Base-by-base conservation (phyloP, 129 eudicot genomes). In the Helichrysum umbraculigerum region DNA sequence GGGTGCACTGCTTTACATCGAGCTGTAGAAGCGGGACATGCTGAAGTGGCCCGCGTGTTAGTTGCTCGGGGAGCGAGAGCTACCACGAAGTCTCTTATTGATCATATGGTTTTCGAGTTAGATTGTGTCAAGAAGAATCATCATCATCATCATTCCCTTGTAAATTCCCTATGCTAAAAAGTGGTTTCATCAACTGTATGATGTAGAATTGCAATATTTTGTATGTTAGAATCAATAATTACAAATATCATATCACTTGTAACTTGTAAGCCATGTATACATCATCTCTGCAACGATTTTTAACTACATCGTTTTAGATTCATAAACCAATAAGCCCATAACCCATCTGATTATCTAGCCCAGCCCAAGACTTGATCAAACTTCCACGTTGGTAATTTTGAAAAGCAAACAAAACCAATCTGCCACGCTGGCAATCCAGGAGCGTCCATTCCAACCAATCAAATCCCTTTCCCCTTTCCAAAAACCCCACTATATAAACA, bases 11-110 rank as follows among this genome's bases (percentile, higher is more conserved):
- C 96, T 30, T 68, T 90, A 39, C 85, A 84, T 25, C 85, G 85
- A 29, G 96, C 93, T 1, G 76, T 86, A 0, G 93, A 86, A 72
- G 83, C 79, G 0, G 89, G 91, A 4, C 89, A 88, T 56, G 74
- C 71, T 66, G 68, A 86, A 60, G 85, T 88, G 57, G 91, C 86
- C 2, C 20, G 73, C 84, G 51, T 68, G 1, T 75, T 88, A 72
- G 47, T 86, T 29, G 78, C 81, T 54, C 86, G 83, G 77, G 96
- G 96, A 22, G 96, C 96, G 19, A 78, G 74, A 67, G 88, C 86
- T 67, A 87, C 76, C 68, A 35, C 73, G 51, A 89, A 85, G 82
- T 82, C 89, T 72, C 71, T 87, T 21, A 71, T 71, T 63, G 85
- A 70, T 33, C 73, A 74, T 37, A 77, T 77, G 72, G 51, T 60